These are phyloP conservation scores for Penicillium occitanis DNA, from an alignment of 2,329 filamentous ascomycete genomes.

Conservation along the genomic window DNA sequence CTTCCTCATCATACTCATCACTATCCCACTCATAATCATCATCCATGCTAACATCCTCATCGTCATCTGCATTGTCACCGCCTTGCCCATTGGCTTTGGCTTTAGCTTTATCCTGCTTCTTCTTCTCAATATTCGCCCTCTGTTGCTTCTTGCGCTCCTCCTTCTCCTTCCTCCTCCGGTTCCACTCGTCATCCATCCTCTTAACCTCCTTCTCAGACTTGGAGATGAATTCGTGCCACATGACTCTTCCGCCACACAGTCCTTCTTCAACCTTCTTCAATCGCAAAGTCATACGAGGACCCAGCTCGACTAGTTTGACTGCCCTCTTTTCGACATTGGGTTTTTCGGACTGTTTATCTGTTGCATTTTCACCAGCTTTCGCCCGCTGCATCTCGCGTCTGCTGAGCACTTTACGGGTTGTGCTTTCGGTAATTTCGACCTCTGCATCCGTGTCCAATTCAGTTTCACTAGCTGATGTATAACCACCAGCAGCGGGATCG, in stretches of 20 bases:
- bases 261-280: constrained; percentile 97
- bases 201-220: constrained; percentile 78
- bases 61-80: constrained; percentile 48
- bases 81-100: constrained; percentile 43
- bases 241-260: constrained; percentile 80
- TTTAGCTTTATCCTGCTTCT: constrained; percentile 64
- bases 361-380: constrained; percentile 48
- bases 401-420: constrained; percentile 54
- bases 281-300: constrained; percentile 82
- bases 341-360: constrained; percentile 42
- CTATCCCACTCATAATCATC: constrained; percentile 52
- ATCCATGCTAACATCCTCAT: constrained; percentile 50
- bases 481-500: constrained; percentile 74
- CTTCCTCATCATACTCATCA: constrained; percentile 51
- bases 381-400: constrained; percentile 52
- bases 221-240: constrained; percentile 96
- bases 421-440: constrained; percentile 72
- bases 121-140: constrained; percentile 85
- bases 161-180: constrained; percentile 74
- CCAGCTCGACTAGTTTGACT: constrained; percentile 88
- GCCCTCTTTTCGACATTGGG: constrained; percentile 74
- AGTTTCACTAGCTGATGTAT: constrained; percentile 89
- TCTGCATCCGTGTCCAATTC: constrained; percentile 94
- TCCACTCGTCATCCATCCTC: constrained; percentile 80
- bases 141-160: constrained; percentile 78